Evolutionary conservation across 495 filamentous ascomycete species (phyloP), one percentile per base, ranked within the genome.

Genomic region (Tuber brumale): DNA sequence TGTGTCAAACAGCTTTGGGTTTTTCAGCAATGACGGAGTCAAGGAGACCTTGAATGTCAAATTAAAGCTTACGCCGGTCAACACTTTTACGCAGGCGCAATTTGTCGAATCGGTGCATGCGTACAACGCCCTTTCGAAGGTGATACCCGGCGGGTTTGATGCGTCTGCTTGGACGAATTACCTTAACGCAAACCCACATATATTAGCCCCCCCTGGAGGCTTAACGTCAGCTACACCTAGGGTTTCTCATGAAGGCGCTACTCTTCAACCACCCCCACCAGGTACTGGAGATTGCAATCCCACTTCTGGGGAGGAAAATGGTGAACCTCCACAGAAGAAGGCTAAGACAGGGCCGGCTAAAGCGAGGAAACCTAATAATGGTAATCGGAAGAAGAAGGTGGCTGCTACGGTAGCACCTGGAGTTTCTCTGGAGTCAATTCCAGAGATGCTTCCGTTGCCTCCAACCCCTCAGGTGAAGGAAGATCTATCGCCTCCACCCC

Each of bases 41-140:
- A 92, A 91, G 81, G 95, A 99, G 83, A 97, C 93, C 2, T 84
- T 99, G 74, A 96, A 99, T 85, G 96, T 99, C 76, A 97, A 93
- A 84, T 85, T 99, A 71, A 93, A 93, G 79, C 87, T 99, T 46
- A 91, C 93, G 35, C 91, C 94, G 1, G 92, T 97, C 41, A 89
- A 92, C 18, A 94, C 89, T 46, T 89, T 90, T 73, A 85, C 90
- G 72, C 92, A 94, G 81, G 90, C 85, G 81, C 89, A 92, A 82
- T 92, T 90, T 81, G 83, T 90, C 57, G 89, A 88, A 74, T 84
- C 87, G 86, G 76, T 89, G 87, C 83, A 83, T 89, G 77, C 91
- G 86, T 86, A 86, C 48, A 84, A 81, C 75, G 84, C 83, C 51
- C 72, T 85, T 14, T 84, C 80, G 46, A 88, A 88, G 76, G 82